Conservation (phyloP, 1,139 yeast species). For the Pichia sp. region DNA sequence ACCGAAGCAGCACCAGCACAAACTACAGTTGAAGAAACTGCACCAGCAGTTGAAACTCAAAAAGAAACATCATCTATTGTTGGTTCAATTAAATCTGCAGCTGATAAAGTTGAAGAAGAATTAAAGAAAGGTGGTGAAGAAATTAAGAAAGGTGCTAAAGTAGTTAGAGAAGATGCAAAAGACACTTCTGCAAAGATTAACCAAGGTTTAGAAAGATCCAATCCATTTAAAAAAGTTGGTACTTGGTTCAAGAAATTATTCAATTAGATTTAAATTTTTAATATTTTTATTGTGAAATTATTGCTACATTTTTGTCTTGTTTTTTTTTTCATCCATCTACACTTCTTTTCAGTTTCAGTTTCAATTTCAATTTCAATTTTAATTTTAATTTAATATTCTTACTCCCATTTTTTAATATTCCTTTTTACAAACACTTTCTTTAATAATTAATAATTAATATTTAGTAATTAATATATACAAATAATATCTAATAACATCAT, state of each 20-base stretch:
- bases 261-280: constrained; percentile 1
- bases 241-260: constrained; percentile 16
- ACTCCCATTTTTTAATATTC: background rate
- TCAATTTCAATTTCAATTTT: too few species aligned
- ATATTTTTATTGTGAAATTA: too few species aligned
- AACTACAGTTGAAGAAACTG: constrained; percentile 11
- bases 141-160: constrained; percentile 14
- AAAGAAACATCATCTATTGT: constrained; percentile 10
- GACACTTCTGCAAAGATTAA: constrained; percentile 1
- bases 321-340: background rate
- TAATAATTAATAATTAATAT: background rate
- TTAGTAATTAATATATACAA: background rate
- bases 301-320: background rate
- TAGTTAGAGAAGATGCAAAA: constrained; percentile 9
- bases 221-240: constrained; percentile 14
- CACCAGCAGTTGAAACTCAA: constrained; percentile 10
- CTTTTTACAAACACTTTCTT: background rate
- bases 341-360: background rate
- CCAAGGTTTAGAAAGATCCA: background rate
- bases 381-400: background rate
- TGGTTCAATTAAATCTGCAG: constrained; percentile 14
- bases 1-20: constrained; percentile 11
- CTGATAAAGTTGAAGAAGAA: constrained; percentile 11
- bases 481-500: background rate
- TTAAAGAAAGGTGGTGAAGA: constrained; percentile 15